These are phyloP conservation scores for Vicia faba DNA, from an alignment of 306 rosid genomes.

Conservation along the genomic window DNA sequence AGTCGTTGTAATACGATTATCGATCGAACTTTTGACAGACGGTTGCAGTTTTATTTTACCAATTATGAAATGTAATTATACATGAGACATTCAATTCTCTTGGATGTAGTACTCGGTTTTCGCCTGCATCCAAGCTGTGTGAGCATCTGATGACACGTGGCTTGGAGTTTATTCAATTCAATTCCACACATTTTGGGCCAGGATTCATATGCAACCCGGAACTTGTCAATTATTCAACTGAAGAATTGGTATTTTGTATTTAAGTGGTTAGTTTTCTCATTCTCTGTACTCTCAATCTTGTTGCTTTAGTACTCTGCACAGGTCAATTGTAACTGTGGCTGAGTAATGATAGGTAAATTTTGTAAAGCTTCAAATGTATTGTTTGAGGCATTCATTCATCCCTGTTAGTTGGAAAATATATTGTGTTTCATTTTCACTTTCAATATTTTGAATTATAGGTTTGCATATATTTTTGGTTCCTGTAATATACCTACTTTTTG, in stretches of 20 bases:
- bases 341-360: not conserved
- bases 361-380: slow-evolving; percentile 19
- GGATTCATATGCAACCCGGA: slow-evolving; percentile 3
- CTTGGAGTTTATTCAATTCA: slow-evolving; percentile 12
- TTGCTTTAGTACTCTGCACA: slow-evolving; percentile 7
- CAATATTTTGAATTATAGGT: not conserved
- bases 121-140: not conserved
- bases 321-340: not conserved
- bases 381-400: slow-evolving; percentile 7
- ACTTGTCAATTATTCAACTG: slow-evolving; percentile 7
- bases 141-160: not conserved
- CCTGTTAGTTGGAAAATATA: not conserved
- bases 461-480: not conserved
- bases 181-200: not conserved
- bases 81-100: slow-evolving; percentile 10
- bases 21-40: slow-evolving; percentile 32
- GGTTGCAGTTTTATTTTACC: slow-evolving; percentile 16
- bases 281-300: slow-evolving; percentile 7
- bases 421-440: not conserved
- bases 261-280: slow-evolving; percentile 4
- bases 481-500: too few relatives aligned
- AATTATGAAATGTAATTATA: slow-evolving; percentile 33
- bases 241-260: not conserved
- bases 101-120: not conserved
- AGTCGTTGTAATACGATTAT: slow-evolving; percentile 33